These are phyloP conservation scores for Haberlea rhodopensis DNA, from an alignment of 257 asterid genomes.

Conservation along the genomic window DNA sequence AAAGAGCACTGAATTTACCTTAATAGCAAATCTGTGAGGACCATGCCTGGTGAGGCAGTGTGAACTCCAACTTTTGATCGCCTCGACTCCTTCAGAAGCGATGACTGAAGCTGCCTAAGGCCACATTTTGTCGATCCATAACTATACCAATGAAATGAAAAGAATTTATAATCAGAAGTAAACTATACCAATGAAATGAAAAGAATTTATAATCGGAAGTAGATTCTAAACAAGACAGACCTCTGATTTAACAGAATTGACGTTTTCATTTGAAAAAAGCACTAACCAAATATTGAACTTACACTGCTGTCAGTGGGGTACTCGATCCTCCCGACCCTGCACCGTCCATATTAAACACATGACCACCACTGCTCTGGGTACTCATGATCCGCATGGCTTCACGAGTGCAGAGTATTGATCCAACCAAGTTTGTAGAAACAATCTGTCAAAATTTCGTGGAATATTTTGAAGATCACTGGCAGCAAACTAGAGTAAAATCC, in stretches of 20 bases:
- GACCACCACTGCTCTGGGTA: conserved; percentile 74
- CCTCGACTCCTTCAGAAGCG: conserved; percentile 79
- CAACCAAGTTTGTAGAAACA: conserved; percentile 90
- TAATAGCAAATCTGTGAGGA: conserved; percentile 80
- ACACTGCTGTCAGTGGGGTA: conserved; percentile 98
- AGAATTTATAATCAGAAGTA: conserved; percentile 16
- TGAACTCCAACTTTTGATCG: conserved; percentile 85
- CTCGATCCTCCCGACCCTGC: conserved; percentile 99
- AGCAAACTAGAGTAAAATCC: neutral
- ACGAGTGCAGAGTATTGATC: conserved; percentile 93
- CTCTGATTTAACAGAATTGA: conserved; percentile 13
- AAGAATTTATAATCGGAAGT: conserved; percentile 17
- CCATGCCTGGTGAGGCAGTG: conserved; percentile 99
- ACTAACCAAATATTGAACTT: conserved; percentile 33
- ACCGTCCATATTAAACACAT: conserved; percentile 97
- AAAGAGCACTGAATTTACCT: conserved; percentile 48
- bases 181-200: conserved; percentile 41
- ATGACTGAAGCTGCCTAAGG: conserved; percentile 93
- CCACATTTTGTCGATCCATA: conserved; percentile 99
- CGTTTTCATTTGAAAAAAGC: conserved; percentile 11
- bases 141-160: conserved; percentile 36
- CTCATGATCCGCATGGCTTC: conserved; percentile 74
- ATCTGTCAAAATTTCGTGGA: conserved; percentile 47
- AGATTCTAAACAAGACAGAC: neutral
- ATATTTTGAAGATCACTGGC: conserved; percentile 18